These are phyloP conservation scores for Citrus trifoliata DNA, from an alignment of 345 rosid genomes.

Conservation along the genomic window DNA sequence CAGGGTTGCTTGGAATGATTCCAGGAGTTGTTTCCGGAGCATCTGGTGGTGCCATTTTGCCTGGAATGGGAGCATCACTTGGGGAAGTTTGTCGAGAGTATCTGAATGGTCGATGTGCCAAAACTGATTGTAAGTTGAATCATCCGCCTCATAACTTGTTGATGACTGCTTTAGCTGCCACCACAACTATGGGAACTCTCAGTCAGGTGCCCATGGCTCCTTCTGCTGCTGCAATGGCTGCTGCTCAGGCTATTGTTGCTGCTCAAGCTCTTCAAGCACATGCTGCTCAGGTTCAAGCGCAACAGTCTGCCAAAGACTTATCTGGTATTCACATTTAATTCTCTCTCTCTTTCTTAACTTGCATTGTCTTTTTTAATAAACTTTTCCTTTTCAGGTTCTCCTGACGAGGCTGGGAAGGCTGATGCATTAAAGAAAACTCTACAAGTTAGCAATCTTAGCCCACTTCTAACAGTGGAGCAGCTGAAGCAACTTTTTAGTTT, in stretches of 20 bases:
- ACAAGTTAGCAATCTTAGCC: conserved; percentile 97
- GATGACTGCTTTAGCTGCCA: conserved; percentile 94
- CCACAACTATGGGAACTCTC: conserved; percentile 82
- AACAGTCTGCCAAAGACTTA: conserved; percentile 61
- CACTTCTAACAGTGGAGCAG: conserved; percentile 86
- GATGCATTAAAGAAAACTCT: conserved; percentile 73
- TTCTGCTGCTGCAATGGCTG: conserved; percentile 99
- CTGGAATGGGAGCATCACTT: conserved; percentile 93
- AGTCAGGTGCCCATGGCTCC: conserved; percentile 99
- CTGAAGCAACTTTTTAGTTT: conserved; percentile 88
- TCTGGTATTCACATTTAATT: conserved; percentile 41
- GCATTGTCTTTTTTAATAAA: not conserved
- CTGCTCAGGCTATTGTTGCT: conserved; percentile 99
- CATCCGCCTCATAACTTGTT: conserved; percentile 92
- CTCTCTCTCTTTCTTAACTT: not conserved
- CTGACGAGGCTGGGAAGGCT: conserved; percentile 50
- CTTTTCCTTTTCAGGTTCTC: conserved; percentile 44
- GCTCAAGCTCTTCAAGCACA: conserved; percentile 99
- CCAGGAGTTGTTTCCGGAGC: conserved; percentile 88
- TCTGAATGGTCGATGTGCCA: conserved; percentile 77
- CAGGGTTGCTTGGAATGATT: conserved; percentile 90
- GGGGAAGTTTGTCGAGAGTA: conserved; percentile 98
- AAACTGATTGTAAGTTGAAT: conserved; percentile 76
- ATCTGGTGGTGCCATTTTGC: conserved; percentile 93
- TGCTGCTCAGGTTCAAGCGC: conserved; percentile 97